Evolutionary conservation across 495 filamentous ascomycete genomes (phyloP), one percentile per base, ranked within the genome.

Genomic region (Penicillium steckii): DNA sequence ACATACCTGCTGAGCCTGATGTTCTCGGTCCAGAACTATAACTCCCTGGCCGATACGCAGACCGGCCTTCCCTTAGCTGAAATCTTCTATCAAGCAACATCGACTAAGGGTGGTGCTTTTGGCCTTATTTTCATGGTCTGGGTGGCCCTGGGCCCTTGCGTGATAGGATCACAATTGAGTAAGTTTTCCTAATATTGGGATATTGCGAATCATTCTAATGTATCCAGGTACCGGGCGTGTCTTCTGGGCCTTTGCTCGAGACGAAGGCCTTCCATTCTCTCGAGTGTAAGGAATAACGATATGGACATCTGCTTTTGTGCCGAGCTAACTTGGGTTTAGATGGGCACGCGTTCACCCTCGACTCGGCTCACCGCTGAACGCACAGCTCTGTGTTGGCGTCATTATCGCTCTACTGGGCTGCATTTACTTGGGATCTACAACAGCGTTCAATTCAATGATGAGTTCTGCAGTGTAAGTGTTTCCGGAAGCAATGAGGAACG

Each of bases 171-270:
- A 33, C 72, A 76, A 24, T 68, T 91, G 44, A 68, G 67, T 70
- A 33, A 50, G 56, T 49, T 15, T n/a, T n/a, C n/a, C n/a, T n/a
- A n/a, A n/a, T n/a, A n/a, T n/a, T n/a, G n/a, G n/a, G n/a, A n/a
- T n/a, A 17, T 13, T 18, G 15, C 2, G 18, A 44, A 9, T 8
- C 10, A 25, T 33, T 32, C 50, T 64, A 15, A 64, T 24, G 76
- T 70, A 1, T 77, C 77, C 18, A 50, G 81, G 82, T 42, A 85
- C 86, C 1, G 82, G 89, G 10, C 82, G 84, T 29, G 62, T 68
- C 15, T 82, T 86, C 60, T 92, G 89, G 89, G 82, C 88, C 1
- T 81, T 93, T 26, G 80, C 87, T 15, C 79, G 89, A 23, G 89
- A 93, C 58, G 77, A 83, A 9, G 72, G 69, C 12, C 66, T 71